Evolutionary conservation across 2,329 filamentous ascomycete species (phyloP), one percentile per base, ranked within the genome.

Genomic region (Fusarium sp.): DNA sequence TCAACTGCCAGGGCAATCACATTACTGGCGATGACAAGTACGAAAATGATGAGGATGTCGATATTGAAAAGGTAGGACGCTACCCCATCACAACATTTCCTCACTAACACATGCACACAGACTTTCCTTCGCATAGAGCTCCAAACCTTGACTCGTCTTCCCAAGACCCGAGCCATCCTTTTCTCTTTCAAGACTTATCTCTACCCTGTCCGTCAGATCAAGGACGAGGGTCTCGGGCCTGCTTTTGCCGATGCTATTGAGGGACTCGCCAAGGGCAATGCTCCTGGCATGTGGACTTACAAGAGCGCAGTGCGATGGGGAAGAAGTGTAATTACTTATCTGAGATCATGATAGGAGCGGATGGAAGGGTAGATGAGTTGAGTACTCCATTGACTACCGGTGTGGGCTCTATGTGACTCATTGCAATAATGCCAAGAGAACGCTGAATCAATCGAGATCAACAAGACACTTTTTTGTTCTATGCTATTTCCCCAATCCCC

Each of bases 151-250:
- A 74, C 55, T 8, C 68, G 72, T 10, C n/a, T 73, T 11, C 69
- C 72, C n/a, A 63, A 70, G 33, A 73, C 72, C 3, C 51, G 33
- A 16, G 68, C 68, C 14, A 39, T 73, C 3, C 64, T 73, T 18
- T 73, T 73, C 49, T 72, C 52, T 4, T 74, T 73, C 49, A 73
- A 73, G 42, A 73, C 72, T 1, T 73, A 74, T 27, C 63, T 73
- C 8, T 74, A 74, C n/a, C 66, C 66, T 7, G 69, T 74, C 3
- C 37, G 49, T 10, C 64, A 72, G 12, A 45, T 74, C 21, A 73
- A 70, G 10, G 57, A 55, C 11, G 63, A 74, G 12, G 72, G 72
- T 1, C 64, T 59, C n/a, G 72, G 72, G 1, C 12, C 33, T 3
- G 64, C 73, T n/a, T 73, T 73, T 16, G 72, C 72, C 6, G 60